These are phyloP conservation scores for Seiridium cupressi DNA, from an alignment of 2,329 filamentous ascomycete genomes.

Conservation along the genomic window DNA sequence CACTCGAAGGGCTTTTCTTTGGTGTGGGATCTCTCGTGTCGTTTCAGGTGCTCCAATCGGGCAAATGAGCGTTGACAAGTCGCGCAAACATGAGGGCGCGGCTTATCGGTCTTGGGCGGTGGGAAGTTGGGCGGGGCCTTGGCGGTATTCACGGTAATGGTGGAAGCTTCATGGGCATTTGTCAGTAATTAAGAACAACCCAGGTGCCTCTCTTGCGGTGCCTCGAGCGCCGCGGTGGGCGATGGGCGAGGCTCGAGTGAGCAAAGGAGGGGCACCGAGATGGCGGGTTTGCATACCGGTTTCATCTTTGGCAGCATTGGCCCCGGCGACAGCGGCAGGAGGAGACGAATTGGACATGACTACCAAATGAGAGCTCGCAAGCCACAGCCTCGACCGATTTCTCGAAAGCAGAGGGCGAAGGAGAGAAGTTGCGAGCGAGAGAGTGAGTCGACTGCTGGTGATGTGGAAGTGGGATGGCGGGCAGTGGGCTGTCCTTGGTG, in stretches of 20 bases:
- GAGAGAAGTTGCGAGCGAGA: not conserved
- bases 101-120: slow-evolving; percentile 95
- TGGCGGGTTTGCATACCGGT: slow-evolving; percentile 5
- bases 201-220: not conserved
- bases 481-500: slow-evolving; percentile 5
- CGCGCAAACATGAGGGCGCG: slow-evolving; percentile 86
- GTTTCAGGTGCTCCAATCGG: slow-evolving; percentile 91
- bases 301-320: slow-evolving; percentile 8
- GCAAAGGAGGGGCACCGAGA: slow-evolving; percentile 3
- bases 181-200: not conserved
- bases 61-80: slow-evolving; percentile 94
- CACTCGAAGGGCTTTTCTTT: slow-evolving; percentile 98
- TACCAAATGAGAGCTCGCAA: not conserved
- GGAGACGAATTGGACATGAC: slow-evolving; percentile 10
- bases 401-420: not conserved
- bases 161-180: slow-evolving; percentile 3
- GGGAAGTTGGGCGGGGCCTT: slow-evolving; percentile 50
- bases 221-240: not conserved
- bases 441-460: not conserved
- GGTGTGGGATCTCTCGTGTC: slow-evolving; percentile 72
- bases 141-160: slow-evolving; percentile 35
- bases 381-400: not conserved
- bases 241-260: not conserved
- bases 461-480: slow-evolving; percentile 5
- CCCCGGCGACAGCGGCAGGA: slow-evolving; percentile 4